Evolutionary conservation across 1,284 basidiomycete species (phyloP), one percentile per base, ranked within the genome.

Genomic region (Peniophora sp.): DNA sequence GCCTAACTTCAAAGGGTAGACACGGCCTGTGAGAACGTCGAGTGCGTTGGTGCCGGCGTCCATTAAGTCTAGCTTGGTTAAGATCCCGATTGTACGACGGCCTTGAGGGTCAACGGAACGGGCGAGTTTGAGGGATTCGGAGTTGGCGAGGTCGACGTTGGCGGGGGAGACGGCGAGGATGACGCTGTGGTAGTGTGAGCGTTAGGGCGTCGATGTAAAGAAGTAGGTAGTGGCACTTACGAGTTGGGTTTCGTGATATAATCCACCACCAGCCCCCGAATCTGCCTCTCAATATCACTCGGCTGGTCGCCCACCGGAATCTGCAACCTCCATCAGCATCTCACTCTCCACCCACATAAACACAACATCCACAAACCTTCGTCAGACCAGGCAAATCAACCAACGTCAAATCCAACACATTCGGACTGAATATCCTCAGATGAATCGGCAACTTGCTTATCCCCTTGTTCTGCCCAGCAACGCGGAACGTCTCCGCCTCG

Each of bases 391-490:
- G 96, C 51, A 99, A 69, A 72, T 99, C 96, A 44, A 99, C 96
- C 56, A 99, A 70, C 1, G 96, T 99, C 62, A 98, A 71, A 69
- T 98, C 96, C 60, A 98, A 74, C 16, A 99, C 96, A 63, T 94
- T 84, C 22, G 95, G 92, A 58, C 93, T 95, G 69, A 91, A 96
- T 72, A 98, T 96, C 65, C 93, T 83, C 57, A 98, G 74, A 56
- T 92, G 89, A 64, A 97, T 98, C 3, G 96, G 95, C 51, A 97
- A 69, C 67, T 95, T 95, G 72, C 91, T 95, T 55, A 99, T 89
- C 50, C 97, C 96, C 73, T 98, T 99, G 72, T 99, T 99, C 75
- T 98, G 95, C 0, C 96, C 96, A 0, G 97, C 96, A 24, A 99
- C 96, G 44, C 96, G 77, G 67, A 89, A 95, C 2, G 97, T 99